phyloP scores from a whole-genome alignment of 2,329 filamentous ascomycete genomes.

The Eutypella sp. region DNA sequence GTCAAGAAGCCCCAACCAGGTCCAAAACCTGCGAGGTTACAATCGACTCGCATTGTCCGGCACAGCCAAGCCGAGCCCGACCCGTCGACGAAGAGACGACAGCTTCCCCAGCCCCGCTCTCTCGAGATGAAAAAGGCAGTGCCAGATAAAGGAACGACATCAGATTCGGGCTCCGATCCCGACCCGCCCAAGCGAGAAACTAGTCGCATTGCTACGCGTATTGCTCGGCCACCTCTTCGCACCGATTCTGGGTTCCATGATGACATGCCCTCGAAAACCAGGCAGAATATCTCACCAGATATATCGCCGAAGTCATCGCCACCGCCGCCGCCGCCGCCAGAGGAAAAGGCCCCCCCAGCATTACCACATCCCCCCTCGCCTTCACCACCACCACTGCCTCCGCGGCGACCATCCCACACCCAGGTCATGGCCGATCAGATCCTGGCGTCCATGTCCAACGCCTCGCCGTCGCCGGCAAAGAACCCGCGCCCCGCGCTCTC shows the following conservation, averaged over 20 bases:
- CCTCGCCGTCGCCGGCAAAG: constrained; percentile 49
- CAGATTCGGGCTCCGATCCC: neutral
- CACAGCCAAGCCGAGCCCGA: neutral
- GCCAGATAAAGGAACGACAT: neutral
- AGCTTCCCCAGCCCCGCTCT: neutral
- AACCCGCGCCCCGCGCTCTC: constrained; percentile 58
- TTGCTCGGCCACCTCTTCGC: neutral
- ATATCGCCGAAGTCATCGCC: too few species aligned
- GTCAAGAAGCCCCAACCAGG: constrained; percentile 15
- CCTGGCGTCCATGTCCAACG: constrained; percentile 47
- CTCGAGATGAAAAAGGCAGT: neutral
- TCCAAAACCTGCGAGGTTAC: constrained; percentile 6
- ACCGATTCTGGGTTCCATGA: neutral
- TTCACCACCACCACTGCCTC: constrained; percentile 8
- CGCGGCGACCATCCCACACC: constrained; percentile 33
- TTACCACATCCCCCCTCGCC: constrained; percentile 2
- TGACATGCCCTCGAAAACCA: too few species aligned
- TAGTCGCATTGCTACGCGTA: neutral
- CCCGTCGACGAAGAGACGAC: constrained; percentile 1
- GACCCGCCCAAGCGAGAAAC: neutral
- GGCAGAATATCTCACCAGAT: too few species aligned
- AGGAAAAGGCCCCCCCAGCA: neutral
- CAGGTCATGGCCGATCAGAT: constrained; percentile 53
- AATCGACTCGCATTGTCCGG: neutral
- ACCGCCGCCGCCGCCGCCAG: neutral